Evolutionary conservation across 1,284 basidiomycete genomes (phyloP).

Genomic region (Lentinula novae-zelandiae): DNA sequence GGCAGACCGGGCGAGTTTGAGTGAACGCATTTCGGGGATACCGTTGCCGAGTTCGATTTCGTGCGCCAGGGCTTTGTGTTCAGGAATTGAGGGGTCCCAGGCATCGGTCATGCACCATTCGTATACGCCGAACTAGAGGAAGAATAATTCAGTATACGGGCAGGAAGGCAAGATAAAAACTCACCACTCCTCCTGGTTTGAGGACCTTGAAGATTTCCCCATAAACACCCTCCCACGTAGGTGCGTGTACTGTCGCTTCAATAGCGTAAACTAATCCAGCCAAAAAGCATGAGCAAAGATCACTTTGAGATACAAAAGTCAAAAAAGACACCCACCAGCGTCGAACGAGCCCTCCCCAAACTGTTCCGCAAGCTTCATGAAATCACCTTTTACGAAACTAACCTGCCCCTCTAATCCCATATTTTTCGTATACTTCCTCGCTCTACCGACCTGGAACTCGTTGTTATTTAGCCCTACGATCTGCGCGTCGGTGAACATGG

Average conservation of each 20-base stretch:
- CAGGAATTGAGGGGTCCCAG: conserved; percentile 85
- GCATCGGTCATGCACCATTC: conserved; percentile 99
- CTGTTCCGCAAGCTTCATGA: conserved; percentile 91
- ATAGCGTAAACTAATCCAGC: conserved; percentile 83
- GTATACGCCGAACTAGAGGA: conserved; percentile 85
- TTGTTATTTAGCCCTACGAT: conserved; percentile 97
- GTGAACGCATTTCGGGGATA: conserved; percentile 94
- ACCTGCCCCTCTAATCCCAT: conserved; percentile 80
- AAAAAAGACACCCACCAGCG: conserved; percentile 59
- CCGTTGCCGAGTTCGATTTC: conserved; percentile 92
- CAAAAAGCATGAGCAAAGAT: conserved; percentile 6
- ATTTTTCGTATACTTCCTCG: conserved; percentile 78
- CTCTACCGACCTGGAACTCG: conserved; percentile 89
- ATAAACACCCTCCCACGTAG: conserved; percentile 94
- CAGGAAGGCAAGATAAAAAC: conserved; percentile 28
- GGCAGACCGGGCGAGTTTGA: conserved; percentile 73
- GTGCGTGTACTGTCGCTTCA: conserved; percentile 97
- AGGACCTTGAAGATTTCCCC: conserved; percentile 91
- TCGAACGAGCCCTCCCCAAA: conserved; percentile 96
- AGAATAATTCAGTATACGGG: not conserved
- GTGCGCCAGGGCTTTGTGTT: conserved; percentile 92
- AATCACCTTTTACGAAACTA: conserved; percentile 87
- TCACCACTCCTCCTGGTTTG: conserved; percentile 93
- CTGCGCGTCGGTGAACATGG: conserved; percentile 83
- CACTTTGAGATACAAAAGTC: not conserved